Conservation (phyloP, 208 protist species). For the Vickermania spadyakhi region DNA sequence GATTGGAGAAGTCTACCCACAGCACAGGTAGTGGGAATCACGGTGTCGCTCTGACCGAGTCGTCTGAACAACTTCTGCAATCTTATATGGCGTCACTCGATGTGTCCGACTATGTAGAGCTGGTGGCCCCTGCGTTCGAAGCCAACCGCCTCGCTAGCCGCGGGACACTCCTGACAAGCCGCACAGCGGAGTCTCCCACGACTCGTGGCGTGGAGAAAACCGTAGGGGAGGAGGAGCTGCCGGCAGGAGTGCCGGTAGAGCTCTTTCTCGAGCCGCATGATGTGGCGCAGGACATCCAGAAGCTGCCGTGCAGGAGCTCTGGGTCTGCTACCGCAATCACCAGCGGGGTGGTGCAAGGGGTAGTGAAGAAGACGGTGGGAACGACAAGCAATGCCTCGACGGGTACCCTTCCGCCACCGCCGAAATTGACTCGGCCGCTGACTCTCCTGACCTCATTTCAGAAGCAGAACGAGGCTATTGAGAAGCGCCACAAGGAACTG, state of each 20-base stretch:
- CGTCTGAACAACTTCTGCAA: slow-evolving; percentile 18
- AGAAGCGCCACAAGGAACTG: slow-evolving; percentile 53
- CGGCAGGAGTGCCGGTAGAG: slow-evolving; percentile 30
- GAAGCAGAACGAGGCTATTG: slow-evolving; percentile 5
- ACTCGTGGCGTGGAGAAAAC: neutral
- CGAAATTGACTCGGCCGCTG: neutral
- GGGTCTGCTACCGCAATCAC: neutral
- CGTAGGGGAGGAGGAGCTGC: slow-evolving; percentile 41
- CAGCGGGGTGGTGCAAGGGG: neutral
- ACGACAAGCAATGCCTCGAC: too few relatives aligned
- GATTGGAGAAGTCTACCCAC: slow-evolving; percentile 2
- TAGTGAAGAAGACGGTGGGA: neutral
- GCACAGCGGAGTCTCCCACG: neutral
- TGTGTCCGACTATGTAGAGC: slow-evolving; percentile 57
- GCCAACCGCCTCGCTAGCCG: slow-evolving; percentile 42
- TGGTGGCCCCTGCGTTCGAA: slow-evolving; percentile 56
- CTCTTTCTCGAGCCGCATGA: slow-evolving; percentile 35
- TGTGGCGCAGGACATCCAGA: neutral
- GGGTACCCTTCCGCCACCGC: neutral
- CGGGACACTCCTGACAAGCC: neutral
- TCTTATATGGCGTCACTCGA: slow-evolving; percentile 29
- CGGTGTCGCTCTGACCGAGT: slow-evolving; percentile 4
- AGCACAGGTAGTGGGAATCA: slow-evolving; percentile 1
- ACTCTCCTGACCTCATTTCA: neutral
- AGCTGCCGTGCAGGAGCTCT: neutral